Percentiles rank a stretch among this genome's conserved stretches.
Conservation (phyloP, 495 filamentous ascomycete species). For the Daldinia caldariorum region DNA sequence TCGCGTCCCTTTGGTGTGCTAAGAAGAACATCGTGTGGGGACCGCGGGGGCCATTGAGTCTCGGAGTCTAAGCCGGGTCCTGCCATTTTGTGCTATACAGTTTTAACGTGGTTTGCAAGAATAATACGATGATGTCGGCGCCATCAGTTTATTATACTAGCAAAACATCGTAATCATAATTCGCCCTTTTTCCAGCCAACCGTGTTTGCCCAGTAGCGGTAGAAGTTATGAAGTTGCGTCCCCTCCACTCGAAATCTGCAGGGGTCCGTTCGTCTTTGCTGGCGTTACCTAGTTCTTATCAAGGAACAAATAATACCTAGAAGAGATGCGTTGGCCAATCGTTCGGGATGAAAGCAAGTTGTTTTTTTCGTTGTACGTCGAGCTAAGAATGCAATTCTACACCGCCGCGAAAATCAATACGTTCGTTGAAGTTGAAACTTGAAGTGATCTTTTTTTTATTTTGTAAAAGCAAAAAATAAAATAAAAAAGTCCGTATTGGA, state of each 20-base stretch:
- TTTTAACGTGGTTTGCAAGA: conserved; percentile 16
- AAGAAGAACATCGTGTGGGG: conserved; percentile 83
- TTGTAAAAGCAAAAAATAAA: neutral
- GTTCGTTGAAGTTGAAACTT: conserved; percentile 3
- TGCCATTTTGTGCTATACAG: conserved; percentile 30
- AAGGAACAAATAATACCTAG: conserved; percentile 36
- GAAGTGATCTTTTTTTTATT: neutral
- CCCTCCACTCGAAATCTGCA: conserved; percentile 38
- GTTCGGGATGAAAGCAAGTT: conserved; percentile 11
- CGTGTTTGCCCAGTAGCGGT: conserved; percentile 14
- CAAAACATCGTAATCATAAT: conserved; percentile 19
- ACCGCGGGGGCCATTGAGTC: conserved; percentile 84
- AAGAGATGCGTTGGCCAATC: conserved; percentile 1
- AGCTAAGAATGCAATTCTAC: neutral
- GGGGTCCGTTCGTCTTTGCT: conserved; percentile 24
- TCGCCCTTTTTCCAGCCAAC: neutral
- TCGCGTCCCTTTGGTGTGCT: conserved; percentile 83
- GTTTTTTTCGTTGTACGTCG: neutral
- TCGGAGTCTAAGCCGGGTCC: conserved; percentile 49
- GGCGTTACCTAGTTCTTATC: conserved; percentile 24
- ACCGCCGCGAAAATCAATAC: neutral
- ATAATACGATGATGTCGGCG: neutral
- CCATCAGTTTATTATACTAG: conserved; percentile 23
- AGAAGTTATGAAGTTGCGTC: conserved; percentile 7
- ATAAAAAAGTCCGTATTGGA: neutral